Conservation (phyloP, 768 basidiomycete species). For the Boletales sp. region DNA sequence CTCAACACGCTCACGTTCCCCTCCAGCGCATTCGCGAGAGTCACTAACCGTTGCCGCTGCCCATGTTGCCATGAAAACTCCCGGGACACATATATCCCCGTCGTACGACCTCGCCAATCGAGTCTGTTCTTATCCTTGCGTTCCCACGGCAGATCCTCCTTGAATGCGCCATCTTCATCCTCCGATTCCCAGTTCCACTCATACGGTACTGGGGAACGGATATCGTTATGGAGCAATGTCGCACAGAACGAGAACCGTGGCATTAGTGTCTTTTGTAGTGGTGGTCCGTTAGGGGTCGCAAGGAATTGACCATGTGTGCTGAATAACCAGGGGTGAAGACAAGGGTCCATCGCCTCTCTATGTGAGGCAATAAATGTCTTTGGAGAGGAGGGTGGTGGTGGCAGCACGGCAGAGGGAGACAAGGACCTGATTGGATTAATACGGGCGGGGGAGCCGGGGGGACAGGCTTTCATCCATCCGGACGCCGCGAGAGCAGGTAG, state of each 20-base stretch:
- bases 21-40: conserved; percentile 37
- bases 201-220: conserved; percentile 47
- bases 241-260: conserved; percentile 54
- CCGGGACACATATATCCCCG: conserved; percentile 52
- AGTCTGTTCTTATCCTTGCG: conserved; percentile 58
- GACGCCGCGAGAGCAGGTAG: conserved; percentile 32
- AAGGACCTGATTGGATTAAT: conserved; percentile 23
- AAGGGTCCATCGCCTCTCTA: conserved; percentile 34
- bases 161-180: conserved; percentile 25
- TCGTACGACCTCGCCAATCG: conserved; percentile 73
- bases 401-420: background rate
- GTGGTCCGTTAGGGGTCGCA: conserved; percentile 43
- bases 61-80: conserved; percentile 44
- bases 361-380: conserved; percentile 38
- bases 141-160: conserved; percentile 60
- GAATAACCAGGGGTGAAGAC: conserved; percentile 33
- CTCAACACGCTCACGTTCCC: conserved; percentile 38
- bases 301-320: conserved; percentile 51
- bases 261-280: conserved; percentile 38
- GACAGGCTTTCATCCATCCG: conserved; percentile 23
- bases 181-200: conserved; percentile 39
- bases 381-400: background rate
- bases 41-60: conserved; percentile 50
- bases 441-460: conserved; percentile 23
- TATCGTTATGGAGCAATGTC: conserved; percentile 52